These are phyloP conservation scores for Henckelia pumila DNA, from an alignment of 257 asterid species.

Conservation along the genomic window DNA sequence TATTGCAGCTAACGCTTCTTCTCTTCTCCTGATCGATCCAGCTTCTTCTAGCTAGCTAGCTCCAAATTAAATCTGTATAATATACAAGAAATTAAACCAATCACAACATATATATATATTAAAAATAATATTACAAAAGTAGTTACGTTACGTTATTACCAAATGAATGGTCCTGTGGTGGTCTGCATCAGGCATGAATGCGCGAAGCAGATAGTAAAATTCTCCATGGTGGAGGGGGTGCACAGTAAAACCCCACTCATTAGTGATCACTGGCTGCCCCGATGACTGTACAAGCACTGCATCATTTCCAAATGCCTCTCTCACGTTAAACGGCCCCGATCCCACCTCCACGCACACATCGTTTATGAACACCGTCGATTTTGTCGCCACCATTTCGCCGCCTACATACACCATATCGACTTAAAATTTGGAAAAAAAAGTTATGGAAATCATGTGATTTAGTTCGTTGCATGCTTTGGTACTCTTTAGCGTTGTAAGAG, in stretches of 20 bases:
- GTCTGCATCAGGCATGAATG: slow-evolving; percentile 35
- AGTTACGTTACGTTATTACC: no score
- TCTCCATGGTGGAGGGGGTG: slow-evolving; percentile 83
- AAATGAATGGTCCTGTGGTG: slow-evolving; percentile 37
- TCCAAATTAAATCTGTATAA: slow-evolving; percentile 30
- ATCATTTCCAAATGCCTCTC: slow-evolving; percentile 82
- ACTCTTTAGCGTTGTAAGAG: no score
- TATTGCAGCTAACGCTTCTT: no score
- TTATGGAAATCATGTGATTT: no score
- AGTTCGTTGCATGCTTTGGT: neutral
- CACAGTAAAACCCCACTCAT: slow-evolving; percentile 77
- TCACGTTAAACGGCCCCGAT: slow-evolving; percentile 57
- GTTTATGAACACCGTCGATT: slow-evolving; percentile 75
- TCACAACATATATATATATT: no score
- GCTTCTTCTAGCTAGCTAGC: no score
- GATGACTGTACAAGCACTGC: slow-evolving; percentile 70
- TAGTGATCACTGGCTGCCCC: slow-evolving; percentile 73
- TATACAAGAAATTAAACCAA: neutral
- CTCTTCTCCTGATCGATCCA: no score
- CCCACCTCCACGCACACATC: slow-evolving; percentile 89
- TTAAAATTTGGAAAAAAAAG: no score
- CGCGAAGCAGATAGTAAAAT: slow-evolving; percentile 69
- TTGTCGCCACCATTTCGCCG: slow-evolving; percentile 40
- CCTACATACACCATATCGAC: slow-evolving; percentile 22
- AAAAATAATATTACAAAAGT: no score